phyloP scores from a whole-genome alignment of 441 rosid species.

The Adansonia grandidieri region DNA sequence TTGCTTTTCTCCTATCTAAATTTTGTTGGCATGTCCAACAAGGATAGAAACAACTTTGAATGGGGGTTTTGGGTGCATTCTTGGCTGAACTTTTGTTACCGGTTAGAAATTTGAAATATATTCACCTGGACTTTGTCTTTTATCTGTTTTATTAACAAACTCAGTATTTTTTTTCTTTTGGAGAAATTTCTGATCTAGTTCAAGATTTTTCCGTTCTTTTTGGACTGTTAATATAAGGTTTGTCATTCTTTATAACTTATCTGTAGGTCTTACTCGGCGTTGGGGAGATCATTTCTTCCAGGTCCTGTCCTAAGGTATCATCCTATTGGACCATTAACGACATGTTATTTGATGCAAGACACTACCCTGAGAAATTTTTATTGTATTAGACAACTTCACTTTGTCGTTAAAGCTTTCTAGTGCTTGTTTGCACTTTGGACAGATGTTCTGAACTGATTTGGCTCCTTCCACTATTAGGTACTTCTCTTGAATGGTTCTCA shows the following conservation, averaged over 20 bases:
- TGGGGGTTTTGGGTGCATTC: neutral
- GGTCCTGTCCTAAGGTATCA: slow-evolving; percentile 82
- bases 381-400: neutral
- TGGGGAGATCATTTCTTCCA: slow-evolving; percentile 85
- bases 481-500: slow-evolving; percentile 78
- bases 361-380: neutral
- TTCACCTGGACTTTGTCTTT: neutral
- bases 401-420: neutral
- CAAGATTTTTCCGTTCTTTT: neutral
- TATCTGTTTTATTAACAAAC: neutral
- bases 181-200: neutral
- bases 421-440: neutral
- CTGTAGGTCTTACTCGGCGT: slow-evolving; percentile 84
- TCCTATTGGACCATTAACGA: neutral
- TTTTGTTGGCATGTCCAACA: neutral
- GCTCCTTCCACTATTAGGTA: slow-evolving; percentile 47
- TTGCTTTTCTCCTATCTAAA: neutral
- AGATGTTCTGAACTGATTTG: slow-evolving; percentile 21
- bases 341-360: neutral
- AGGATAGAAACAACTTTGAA: neutral
- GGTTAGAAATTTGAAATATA: slow-evolving; percentile 7
- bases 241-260: slow-evolving; percentile 22
- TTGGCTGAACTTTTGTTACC: neutral
- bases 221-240: slow-evolving; percentile 1
- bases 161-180: neutral